Evolutionary conservation across 2,329 filamentous ascomycete genomes (phyloP).

Genomic region (Aspergillus amoenus): DNA sequence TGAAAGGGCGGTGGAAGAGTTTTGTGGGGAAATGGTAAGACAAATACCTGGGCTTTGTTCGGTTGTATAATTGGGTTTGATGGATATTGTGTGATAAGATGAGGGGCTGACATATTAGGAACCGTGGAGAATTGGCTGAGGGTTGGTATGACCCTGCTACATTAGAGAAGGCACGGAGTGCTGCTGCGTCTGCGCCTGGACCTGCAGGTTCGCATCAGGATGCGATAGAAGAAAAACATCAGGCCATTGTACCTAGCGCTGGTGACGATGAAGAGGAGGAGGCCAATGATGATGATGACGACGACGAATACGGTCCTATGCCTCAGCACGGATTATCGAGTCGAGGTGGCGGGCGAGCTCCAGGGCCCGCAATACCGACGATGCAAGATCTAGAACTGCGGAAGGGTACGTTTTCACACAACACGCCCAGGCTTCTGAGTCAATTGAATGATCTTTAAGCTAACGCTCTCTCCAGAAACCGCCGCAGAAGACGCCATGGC

Average conservation of each 20-base stretch:
- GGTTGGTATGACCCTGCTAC: constrained; percentile 90
- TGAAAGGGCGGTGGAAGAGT: constrained; percentile 86
- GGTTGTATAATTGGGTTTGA: neutral
- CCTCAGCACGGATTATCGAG: constrained; percentile 19
- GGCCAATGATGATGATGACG: constrained; percentile 48
- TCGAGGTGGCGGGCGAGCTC: constrained; percentile 14
- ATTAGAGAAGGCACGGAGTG: constrained; percentile 53
- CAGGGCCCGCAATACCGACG: constrained; percentile 66
- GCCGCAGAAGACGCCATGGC: constrained; percentile 30
- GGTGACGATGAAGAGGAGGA: constrained; percentile 25
- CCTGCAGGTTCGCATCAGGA: constrained; percentile 3
- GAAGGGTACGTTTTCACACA: constrained; percentile 32
- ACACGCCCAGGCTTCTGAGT: neutral
- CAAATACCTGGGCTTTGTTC: neutral
- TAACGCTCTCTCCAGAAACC: constrained; percentile 22
- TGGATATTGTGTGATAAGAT: neutral
- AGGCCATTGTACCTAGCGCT: constrained; percentile 4
- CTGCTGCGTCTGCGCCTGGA: neutral
- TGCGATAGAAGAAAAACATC: neutral
- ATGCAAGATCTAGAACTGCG: constrained; percentile 69
- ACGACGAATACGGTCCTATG: constrained; percentile 64
- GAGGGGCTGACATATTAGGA: constrained; percentile 60
- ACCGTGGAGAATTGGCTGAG: constrained; percentile 78
- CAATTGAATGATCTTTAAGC: neutral
- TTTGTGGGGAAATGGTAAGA: constrained; percentile 80